Conservation (phyloP, 495 filamentous ascomycete genomes). For the Rhypophila decipiens region DNA sequence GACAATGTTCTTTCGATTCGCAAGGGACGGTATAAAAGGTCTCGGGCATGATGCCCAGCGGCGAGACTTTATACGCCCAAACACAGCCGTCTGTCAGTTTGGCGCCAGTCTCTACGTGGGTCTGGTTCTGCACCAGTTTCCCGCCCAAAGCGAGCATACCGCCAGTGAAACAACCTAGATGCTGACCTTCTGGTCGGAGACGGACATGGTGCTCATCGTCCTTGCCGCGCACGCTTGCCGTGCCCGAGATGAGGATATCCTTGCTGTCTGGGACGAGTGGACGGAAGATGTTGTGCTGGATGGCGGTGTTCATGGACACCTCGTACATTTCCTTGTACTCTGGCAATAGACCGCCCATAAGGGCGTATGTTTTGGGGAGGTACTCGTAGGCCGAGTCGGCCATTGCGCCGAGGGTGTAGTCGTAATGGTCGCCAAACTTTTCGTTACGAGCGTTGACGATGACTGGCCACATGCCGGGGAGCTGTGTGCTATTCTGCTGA, state of each 20-base stretch:
- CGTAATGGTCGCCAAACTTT: constrained; percentile 23
- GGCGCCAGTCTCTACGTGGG: constrained; percentile 62
- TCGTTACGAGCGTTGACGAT: constrained; percentile 27
- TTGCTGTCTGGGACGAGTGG: constrained; percentile 44
- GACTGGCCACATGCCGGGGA: constrained; percentile 58
- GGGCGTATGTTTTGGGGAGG: constrained; percentile 60
- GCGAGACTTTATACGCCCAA: constrained; percentile 70
- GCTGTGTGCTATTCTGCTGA: constrained; percentile 54
- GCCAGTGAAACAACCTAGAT: constrained; percentile 64
- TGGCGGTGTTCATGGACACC: constrained; percentile 55
- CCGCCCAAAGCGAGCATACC: constrained; percentile 81
- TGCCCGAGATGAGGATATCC: constrained; percentile 44
- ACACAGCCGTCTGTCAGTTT: constrained; percentile 79
- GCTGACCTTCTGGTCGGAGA: constrained; percentile 36
- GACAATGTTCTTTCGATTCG: constrained; percentile 49
- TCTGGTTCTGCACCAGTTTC: constrained; percentile 56
- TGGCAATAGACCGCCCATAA: constrained; percentile 67
- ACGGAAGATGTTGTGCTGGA: constrained; percentile 63
- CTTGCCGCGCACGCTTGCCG: constrained; percentile 55
- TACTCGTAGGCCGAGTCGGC: constrained; percentile 84
- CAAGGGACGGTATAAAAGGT: constrained; percentile 57
- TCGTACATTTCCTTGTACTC: constrained; percentile 75
- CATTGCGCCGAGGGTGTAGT: constrained; percentile 65
- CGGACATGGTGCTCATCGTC: constrained; percentile 54
- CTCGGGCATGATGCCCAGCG: constrained; percentile 81